phyloP scores from a whole-genome alignment of 495 filamentous ascomycete species.

The Penicillium daleae region DNA sequence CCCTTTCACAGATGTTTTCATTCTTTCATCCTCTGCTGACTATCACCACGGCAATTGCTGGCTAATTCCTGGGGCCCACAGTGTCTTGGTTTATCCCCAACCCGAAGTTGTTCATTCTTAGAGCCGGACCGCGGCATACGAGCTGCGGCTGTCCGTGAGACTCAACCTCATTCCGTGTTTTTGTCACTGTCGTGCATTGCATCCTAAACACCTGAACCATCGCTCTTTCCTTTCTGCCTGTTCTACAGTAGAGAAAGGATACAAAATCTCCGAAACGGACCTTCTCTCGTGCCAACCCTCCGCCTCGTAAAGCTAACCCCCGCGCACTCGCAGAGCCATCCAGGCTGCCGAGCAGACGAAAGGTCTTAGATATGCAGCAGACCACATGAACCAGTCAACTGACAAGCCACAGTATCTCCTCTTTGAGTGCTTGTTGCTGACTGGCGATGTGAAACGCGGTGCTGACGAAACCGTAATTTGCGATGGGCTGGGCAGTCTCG shows the following conservation, averaged over 20 bases:
- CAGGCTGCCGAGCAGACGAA: background rate
- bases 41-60: background rate
- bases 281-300: background rate
- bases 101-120: constrained; percentile 2
- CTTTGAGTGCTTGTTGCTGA: background rate
- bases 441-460: constrained; percentile 21
- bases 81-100: background rate
- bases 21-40: background rate
- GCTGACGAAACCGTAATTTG: constrained; percentile 27
- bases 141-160: constrained; percentile 3
- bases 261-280: background rate
- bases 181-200: constrained; percentile 13
- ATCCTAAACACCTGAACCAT: background rate
- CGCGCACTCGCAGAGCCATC: background rate
- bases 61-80: background rate
- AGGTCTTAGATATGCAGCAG: constrained; percentile 6
- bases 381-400: constrained; percentile 26
- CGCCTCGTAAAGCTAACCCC: background rate
- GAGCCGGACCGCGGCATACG: constrained; percentile 7
- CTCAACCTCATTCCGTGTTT: background rate
- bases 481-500: constrained; percentile 7
- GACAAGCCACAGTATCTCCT: constrained; percentile 9
- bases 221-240: background rate
- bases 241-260: background rate
- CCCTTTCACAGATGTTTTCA: background rate